phyloP scores from a whole-genome alignment of 768 basidiomycete species.

The Suillus clintonianus region DNA sequence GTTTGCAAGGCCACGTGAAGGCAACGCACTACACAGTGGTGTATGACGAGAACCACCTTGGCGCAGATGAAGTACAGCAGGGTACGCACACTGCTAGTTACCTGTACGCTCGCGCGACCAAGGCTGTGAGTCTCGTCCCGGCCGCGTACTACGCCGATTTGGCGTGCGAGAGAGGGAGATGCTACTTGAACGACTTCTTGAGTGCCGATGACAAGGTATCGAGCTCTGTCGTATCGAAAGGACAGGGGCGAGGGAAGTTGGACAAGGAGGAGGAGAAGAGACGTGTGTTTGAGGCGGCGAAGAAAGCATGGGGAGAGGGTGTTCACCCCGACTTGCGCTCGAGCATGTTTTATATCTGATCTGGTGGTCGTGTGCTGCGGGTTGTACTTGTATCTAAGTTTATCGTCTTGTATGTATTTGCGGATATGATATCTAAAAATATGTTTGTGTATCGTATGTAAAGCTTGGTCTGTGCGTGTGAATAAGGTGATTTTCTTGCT shows the following conservation, averaged over 20 bases:
- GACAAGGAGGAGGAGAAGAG: slow-evolving; percentile 35
- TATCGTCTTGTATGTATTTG: not conserved
- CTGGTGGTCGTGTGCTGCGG: slow-evolving; percentile 23
- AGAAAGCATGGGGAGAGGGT: slow-evolving; percentile 52
- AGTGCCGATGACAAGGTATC: slow-evolving; percentile 52
- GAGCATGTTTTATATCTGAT: slow-evolving; percentile 68
- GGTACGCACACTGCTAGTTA: slow-evolving; percentile 72
- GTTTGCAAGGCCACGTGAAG: slow-evolving; percentile 69
- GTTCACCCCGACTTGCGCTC: slow-evolving; percentile 50
- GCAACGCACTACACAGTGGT: slow-evolving; percentile 80
- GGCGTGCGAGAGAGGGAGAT: slow-evolving; percentile 79
- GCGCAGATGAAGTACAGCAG: slow-evolving; percentile 71
- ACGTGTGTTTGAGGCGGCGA: slow-evolving; percentile 49
- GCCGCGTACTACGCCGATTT: slow-evolving; percentile 83
- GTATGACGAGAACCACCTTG: slow-evolving; percentile 74
- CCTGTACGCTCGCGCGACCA: slow-evolving; percentile 80
- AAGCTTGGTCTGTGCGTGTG: not conserved
- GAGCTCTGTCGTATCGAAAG: slow-evolving; percentile 33
- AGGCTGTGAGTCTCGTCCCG: slow-evolving; percentile 79
- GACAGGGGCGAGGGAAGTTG: slow-evolving; percentile 33
- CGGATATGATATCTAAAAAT: not conserved
- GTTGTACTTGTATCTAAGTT: not conserved
- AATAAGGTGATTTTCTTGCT: not conserved
- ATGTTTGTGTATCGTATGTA: not conserved
- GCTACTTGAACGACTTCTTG: slow-evolving; percentile 74